Percentiles rank a stretch among this genome's conserved stretches.
Evolutionary conservation across 805 yeast genomes (phyloP).

Genomic region (Wickerhamiella azyma): DNA sequence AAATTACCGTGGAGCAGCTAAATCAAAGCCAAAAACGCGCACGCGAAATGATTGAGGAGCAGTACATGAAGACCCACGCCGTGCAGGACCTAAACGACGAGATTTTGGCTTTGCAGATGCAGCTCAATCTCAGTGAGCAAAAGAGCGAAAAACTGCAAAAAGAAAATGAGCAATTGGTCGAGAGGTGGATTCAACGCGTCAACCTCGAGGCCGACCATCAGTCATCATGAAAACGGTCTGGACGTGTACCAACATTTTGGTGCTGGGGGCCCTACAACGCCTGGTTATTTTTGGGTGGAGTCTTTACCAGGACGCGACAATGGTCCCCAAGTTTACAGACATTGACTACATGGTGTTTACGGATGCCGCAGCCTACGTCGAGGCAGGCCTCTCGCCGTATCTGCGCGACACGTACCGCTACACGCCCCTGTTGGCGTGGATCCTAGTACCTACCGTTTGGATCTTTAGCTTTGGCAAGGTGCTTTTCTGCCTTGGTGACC

Average conservation of each 20-base stretch:
- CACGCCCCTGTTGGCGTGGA: slow-evolving; percentile 82
- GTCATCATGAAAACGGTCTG: slow-evolving; percentile 6
- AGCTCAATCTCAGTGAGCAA: slow-evolving; percentile 34
- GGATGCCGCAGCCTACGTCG: slow-evolving; percentile 72
- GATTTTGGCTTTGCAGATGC: slow-evolving; percentile 45
- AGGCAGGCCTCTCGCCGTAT: slow-evolving; percentile 57
- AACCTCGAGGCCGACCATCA: background rate
- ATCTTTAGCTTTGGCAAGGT: slow-evolving; percentile 61
- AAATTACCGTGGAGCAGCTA: slow-evolving; percentile 18
- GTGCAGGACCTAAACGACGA: slow-evolving; percentile 56
- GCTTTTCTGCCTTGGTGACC: slow-evolving; percentile 62
- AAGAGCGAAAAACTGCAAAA: slow-evolving; percentile 10
- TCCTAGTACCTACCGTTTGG: slow-evolving; percentile 52
- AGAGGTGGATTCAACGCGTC: slow-evolving; percentile 1
- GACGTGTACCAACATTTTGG: slow-evolving; percentile 17
- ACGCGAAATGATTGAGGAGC: slow-evolving; percentile 18
- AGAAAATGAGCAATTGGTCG: slow-evolving; percentile 1
- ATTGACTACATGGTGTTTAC: slow-evolving; percentile 88
- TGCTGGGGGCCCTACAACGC: slow-evolving; percentile 29
- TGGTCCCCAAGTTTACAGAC: slow-evolving; percentile 81
- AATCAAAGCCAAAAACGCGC: slow-evolving; percentile 17
- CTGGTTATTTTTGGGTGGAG: slow-evolving; percentile 63
- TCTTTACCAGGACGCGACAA: slow-evolving; percentile 65
- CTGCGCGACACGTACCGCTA: slow-evolving; percentile 79
- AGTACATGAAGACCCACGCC: slow-evolving; percentile 36